phyloP scores from a whole-genome alignment of 805 yeast species.

The Kodamaea laetipori region DNA sequence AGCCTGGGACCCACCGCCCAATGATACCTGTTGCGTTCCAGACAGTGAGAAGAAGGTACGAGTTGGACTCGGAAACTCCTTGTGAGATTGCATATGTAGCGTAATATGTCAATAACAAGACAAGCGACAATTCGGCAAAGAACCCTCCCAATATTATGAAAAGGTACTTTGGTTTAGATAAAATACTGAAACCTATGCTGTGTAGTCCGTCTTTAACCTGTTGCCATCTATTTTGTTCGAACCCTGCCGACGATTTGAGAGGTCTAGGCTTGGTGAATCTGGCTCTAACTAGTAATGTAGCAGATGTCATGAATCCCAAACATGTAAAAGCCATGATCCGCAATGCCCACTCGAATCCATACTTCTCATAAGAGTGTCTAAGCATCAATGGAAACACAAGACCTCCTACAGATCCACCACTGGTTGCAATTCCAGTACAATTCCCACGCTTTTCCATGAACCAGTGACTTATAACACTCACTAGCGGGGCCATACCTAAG shows the following conservation, averaged over 20 bases:
- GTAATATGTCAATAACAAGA: slow-evolving; percentile 34
- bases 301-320: slow-evolving; percentile 25
- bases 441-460: slow-evolving; percentile 59
- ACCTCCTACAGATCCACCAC: slow-evolving; percentile 34
- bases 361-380: slow-evolving; percentile 18
- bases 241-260: background rate
- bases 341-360: slow-evolving; percentile 25
- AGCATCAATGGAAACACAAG: slow-evolving; percentile 23
- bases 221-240: slow-evolving; percentile 2
- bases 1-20: slow-evolving; percentile 37
- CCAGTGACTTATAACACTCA: slow-evolving; percentile 69
- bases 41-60: slow-evolving; percentile 30
- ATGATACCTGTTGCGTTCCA: slow-evolving; percentile 34
- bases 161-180: slow-evolving; percentile 23
- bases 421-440: slow-evolving; percentile 61
- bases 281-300: slow-evolving; percentile 32
- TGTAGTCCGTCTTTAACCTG: background rate
- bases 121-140: slow-evolving; percentile 31
- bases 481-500: slow-evolving; percentile 58
- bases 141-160: slow-evolving; percentile 34
- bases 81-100: slow-evolving; percentile 37
- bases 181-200: slow-evolving; percentile 5
- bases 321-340: slow-evolving; percentile 46
- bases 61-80: slow-evolving; percentile 30
- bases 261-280: slow-evolving; percentile 21